phyloP scores from a whole-genome alignment of 2,329 filamentous ascomycete species.

The Cryphonectria nitschkei region DNA sequence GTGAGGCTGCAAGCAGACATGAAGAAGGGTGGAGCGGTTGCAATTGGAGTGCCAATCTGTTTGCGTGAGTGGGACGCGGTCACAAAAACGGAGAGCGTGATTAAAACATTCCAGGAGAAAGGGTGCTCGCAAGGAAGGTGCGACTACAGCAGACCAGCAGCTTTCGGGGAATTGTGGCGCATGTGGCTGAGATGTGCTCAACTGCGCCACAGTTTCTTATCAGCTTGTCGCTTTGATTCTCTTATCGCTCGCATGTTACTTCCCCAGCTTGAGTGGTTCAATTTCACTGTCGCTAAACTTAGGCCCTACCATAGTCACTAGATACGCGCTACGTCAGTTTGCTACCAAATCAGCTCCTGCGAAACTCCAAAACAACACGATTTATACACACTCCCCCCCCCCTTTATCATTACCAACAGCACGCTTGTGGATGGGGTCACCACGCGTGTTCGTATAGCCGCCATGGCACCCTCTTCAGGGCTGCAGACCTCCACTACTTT shows the following conservation, averaged over 20 bases:
- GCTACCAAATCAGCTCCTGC: neutral
- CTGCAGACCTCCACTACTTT: slow-evolving; percentile 33
- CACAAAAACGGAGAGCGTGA: neutral
- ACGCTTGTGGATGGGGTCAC: slow-evolving; percentile 23
- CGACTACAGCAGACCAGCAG: too few relatives aligned
- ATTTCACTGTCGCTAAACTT: neutral
- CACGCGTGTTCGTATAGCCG: slow-evolving; percentile 21
- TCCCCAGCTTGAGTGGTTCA: neutral
- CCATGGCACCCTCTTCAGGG: slow-evolving; percentile 38
- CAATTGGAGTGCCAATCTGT: neutral
- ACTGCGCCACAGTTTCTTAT: neutral
- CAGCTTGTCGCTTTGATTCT: neutral
- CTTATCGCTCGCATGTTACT: neutral
- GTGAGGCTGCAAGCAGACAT: neutral
- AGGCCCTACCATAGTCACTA: neutral
- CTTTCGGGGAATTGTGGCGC: neutral
- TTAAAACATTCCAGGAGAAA: neutral
- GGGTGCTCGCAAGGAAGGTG: too few relatives aligned
- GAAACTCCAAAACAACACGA: neutral
- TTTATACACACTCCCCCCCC: neutral
- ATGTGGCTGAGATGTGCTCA: neutral
- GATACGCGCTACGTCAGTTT: neutral
- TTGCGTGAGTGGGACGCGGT: neutral
- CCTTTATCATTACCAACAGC: neutral
- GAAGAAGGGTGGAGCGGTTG: neutral